Percentiles rank a stretch among this genome's conserved stretches.
These are phyloP conservation scores for Mycena rosella DNA, from an alignment of 768 basidiomycete genomes.

Conservation along the genomic window DNA sequence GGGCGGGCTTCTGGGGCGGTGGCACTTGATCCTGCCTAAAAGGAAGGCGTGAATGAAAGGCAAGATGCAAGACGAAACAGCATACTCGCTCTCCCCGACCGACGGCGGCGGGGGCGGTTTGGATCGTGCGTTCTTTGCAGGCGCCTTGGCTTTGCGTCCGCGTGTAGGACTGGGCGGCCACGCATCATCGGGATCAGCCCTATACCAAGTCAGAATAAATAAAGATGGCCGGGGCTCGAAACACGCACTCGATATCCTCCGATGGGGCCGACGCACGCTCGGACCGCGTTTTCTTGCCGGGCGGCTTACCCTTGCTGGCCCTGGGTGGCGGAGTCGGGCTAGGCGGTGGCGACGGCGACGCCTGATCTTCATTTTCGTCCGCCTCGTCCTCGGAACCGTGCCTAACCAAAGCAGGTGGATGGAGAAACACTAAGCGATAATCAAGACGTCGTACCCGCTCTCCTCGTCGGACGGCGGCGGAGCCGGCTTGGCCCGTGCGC, in stretches of 20 bases:
- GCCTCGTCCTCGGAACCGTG: neutral
- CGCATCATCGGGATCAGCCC: neutral
- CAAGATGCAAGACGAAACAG: too few species aligned
- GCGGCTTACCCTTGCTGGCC: neutral
- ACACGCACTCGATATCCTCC: slow-evolving; percentile 14
- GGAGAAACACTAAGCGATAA: too few species aligned
- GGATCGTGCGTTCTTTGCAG: slow-evolving; percentile 6
- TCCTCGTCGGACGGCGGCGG: too few species aligned
- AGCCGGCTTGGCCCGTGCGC: too few species aligned
- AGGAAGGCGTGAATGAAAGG: neutral
- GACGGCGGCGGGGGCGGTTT: neutral
- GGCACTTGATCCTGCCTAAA: too few species aligned
- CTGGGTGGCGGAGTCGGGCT: neutral
- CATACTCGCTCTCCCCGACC: slow-evolving; percentile 11
- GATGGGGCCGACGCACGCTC: neutral
- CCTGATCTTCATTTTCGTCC: neutral
- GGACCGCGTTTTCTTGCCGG: slow-evolving; percentile 5
- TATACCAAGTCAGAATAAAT: neutral
- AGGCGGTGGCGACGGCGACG: too few species aligned
- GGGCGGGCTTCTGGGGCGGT: neutral
- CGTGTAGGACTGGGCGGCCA: neutral
- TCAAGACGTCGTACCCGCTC: too few species aligned
- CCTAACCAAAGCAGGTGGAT: neutral
- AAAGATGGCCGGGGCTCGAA: neutral
- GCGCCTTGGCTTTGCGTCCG: slow-evolving; percentile 1